Base-by-base conservation (phyloP, 129 eudicot species). In the Pittosporum tobira region DNA sequence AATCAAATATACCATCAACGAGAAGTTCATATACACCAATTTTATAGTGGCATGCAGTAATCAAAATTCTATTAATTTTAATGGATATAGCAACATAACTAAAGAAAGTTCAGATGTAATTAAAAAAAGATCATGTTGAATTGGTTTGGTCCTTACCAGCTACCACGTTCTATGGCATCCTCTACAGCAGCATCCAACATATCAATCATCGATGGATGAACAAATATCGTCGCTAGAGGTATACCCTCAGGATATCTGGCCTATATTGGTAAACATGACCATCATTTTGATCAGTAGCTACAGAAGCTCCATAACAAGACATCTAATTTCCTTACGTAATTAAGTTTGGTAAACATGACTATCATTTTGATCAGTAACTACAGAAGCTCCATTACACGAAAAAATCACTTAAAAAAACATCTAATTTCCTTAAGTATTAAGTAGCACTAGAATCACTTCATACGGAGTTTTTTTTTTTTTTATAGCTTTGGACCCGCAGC, bases 171-270 rank as follows among this genome's bases (percentile, higher is more conserved):
- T 44, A 93, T 73, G 61, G 88, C 91, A 76, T 93, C 99, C 72
- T 93, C 99, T 19, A 75, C 81, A 1, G 99, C 74, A 62, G 99
- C 85, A 84, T 93, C 94, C 75, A 93, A 63, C 91, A 93, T 84
- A 61, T 93, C 99, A 74, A 84, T 70, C 63, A 84, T 78, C 13
- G 99, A 93, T 19, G 91, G 85, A 63, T 87, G 99, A 68, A 77
- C 87, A 67, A 93, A 93, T 53, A 77, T 50, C 56, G 73, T 78
- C 53, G 64, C 88, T 71, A 93, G 79, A 47, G 99, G 76, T 63
- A 87, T 81, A 64, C 99, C 99, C 54, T 81, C 96, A 61, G 96
- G 85, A 74, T 83, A 93, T 67, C 99, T 87, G 77, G 99, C 77
- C 96, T 93, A 73, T 27, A 70, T 47, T 62, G 69, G 69, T 64